Evolutionary conservation across 148 eudicot genomes (phyloP), one percentile per base, ranked within the genome.

Genomic region (Arbutus unedo): DNA sequence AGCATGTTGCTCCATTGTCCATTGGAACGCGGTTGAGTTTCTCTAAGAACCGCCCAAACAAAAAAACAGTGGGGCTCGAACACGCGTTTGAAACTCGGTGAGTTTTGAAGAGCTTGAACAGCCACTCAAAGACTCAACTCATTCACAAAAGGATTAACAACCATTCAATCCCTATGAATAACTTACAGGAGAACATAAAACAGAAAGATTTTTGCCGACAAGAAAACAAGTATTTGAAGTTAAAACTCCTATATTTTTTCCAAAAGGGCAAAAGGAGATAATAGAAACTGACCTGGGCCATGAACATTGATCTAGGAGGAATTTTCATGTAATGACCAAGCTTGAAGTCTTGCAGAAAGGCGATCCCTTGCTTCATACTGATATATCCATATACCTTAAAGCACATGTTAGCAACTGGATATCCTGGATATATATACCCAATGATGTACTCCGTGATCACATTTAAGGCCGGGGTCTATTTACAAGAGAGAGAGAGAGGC

Each of bases 241-340:
- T 6, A 44, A 41, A 15, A 6, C 49, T 71, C 5, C 7, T 13
- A 0, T 48, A 7, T 41, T 9, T 48, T 57, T 25, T 7, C 51
- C 60, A 47, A 23, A 53, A 53, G 3, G 11, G 8, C 4, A 60
- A 55, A 53, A 64, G 2, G 79, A 21, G 21, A 15, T 19, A 73
- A 60, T 14, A 11, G 13, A 77, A 41, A 72, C 81, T 71, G 23
- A 90, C 92, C 88, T 90, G 92, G 16, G 91, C 92, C 90, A 89
- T 84, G 54, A 90, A 90, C 92, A 90, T 90, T 31, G 92, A 78
- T 86, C 90, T 81, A n/a, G 92, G 92, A 25, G 92, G 92, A 55
- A 90, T 90, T 80, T 90, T 90, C 92, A 90, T 90, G 90, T 90
- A 90, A 78, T 90, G 92, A 6, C 92, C 92, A 11, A 90, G 92